Evolutionary conservation across 1,284 basidiomycete genomes (phyloP).

Genomic region (Exobasidium cylindrosporum): DNA sequence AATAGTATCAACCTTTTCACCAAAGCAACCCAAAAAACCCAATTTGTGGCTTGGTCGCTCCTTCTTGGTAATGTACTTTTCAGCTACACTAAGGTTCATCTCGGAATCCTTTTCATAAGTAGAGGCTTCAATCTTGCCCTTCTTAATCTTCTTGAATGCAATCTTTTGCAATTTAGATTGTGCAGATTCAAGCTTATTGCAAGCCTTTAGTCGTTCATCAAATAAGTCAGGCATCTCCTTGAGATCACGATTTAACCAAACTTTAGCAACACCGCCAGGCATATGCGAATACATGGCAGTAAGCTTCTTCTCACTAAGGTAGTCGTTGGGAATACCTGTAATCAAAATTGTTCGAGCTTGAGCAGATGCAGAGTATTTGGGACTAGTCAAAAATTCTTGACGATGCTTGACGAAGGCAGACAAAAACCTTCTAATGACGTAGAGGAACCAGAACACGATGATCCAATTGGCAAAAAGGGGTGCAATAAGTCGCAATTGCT

Average conservation of each 20-base stretch:
- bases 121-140: constrained; percentile 44
- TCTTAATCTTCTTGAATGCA: constrained; percentile 64
- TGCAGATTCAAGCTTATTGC: constrained; percentile 76
- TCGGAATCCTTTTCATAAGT: constrained; percentile 28
- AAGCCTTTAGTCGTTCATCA: constrained; percentile 72
- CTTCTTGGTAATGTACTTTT: constrained; percentile 48
- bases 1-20: constrained; percentile 76
- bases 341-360: constrained; percentile 85
- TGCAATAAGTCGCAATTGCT: constrained; percentile 45
- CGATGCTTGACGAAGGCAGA: constrained; percentile 73
- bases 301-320: constrained; percentile 68
- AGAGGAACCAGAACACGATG: constrained; percentile 69
- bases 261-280: constrained; percentile 77
- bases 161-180: constrained; percentile 73
- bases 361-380: constrained; percentile 68
- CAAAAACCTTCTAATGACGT: constrained; percentile 78
- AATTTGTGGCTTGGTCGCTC: constrained; percentile 75
- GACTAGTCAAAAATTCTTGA: constrained; percentile 77
- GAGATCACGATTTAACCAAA: constrained; percentile 84
- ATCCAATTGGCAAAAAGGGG: constrained; percentile 47
- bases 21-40: constrained; percentile 63
- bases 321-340: constrained; percentile 79
- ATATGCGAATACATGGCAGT: constrained; percentile 68
- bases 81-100: constrained; percentile 38
- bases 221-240: constrained; percentile 79